A percentile compares a stretch with the other conserved stretches of the same genome.
Conservation (phyloP, 768 basidiomycete genomes). For the Zangia roseola region DNA sequence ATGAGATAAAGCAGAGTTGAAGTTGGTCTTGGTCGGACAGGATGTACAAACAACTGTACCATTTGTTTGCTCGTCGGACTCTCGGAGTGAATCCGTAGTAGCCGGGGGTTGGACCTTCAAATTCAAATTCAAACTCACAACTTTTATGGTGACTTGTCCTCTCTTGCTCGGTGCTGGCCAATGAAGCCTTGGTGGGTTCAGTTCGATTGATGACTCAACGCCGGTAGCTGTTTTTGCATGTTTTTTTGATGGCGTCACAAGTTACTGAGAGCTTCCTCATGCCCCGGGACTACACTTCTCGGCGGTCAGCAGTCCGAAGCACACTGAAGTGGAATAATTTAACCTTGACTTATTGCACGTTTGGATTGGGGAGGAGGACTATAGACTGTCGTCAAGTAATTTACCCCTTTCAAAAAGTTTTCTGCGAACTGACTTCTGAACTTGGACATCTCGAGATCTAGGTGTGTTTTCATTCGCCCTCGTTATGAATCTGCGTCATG, state of each 20-base stretch:
- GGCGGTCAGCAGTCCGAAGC: not conserved
- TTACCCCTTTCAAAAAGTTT: not conserved
- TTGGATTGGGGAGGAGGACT: not conserved
- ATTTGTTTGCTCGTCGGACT: not conserved
- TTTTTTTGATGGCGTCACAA: no score
- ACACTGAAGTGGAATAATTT: not conserved
- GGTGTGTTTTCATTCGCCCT: slow-evolving; percentile 9
- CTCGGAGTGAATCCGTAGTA: no score
- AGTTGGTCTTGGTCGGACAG: not conserved
- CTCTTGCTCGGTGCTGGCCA: not conserved
- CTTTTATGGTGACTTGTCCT: not conserved
- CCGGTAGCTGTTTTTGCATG: no score
- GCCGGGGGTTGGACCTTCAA: not conserved
- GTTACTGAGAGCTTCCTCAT: no score
- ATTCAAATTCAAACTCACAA: slow-evolving; percentile 1
- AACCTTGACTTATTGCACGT: not conserved
- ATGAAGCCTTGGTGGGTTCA: not conserved
- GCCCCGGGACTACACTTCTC: no score
- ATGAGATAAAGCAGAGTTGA: no score
- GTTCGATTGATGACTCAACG: no score
- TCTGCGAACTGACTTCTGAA: not conserved
- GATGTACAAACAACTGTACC: not conserved
- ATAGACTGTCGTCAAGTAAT: not conserved
- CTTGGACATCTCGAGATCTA: slow-evolving; percentile 12
- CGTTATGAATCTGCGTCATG: slow-evolving; percentile 7